phyloP scores from a whole-genome alignment of 495 filamentous ascomycete genomes.

The Penicillium flavigenum region DNA sequence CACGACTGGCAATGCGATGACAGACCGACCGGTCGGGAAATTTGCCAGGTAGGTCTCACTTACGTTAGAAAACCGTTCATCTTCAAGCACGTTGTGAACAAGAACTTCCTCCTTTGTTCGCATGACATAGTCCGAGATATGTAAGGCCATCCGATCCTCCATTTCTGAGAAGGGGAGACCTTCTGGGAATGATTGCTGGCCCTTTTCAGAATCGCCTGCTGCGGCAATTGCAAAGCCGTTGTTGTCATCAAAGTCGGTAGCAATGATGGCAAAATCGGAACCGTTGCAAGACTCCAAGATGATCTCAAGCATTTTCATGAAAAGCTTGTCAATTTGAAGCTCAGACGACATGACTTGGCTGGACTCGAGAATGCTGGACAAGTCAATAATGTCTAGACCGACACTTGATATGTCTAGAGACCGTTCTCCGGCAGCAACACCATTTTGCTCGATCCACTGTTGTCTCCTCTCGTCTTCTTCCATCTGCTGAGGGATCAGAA shows the following conservation, averaged over 20 bases:
- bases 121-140: slow-evolving; percentile 77
- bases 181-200: slow-evolving; percentile 53
- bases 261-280: slow-evolving; percentile 75
- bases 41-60: slow-evolving; percentile 65
- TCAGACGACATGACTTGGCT: slow-evolving; percentile 91
- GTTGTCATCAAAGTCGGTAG: slow-evolving; percentile 67
- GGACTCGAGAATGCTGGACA: slow-evolving; percentile 82
- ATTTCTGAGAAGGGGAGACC: slow-evolving; percentile 64
- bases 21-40: slow-evolving; percentile 69
- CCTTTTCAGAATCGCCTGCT: slow-evolving; percentile 66
- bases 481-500: slow-evolving; percentile 36
- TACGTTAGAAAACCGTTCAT: slow-evolving; percentile 85
- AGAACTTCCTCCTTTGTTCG: slow-evolving; percentile 84
- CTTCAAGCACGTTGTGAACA: slow-evolving; percentile 75
- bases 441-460: slow-evolving; percentile 73
- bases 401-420: slow-evolving; percentile 48
- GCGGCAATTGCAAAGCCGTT: slow-evolving; percentile 75
- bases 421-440: slow-evolving; percentile 32
- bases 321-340: slow-evolving; percentile 75
- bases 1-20: slow-evolving; percentile 83
- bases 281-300: slow-evolving; percentile 83
- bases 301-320: slow-evolving; percentile 88
- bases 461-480: slow-evolving; percentile 63
- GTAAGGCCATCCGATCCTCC: slow-evolving; percentile 68
- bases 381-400: slow-evolving; percentile 75